These are phyloP conservation scores for Schwanniomyces occidentalis DNA, from an alignment of 805 yeast species.

Conservation along the genomic window DNA sequence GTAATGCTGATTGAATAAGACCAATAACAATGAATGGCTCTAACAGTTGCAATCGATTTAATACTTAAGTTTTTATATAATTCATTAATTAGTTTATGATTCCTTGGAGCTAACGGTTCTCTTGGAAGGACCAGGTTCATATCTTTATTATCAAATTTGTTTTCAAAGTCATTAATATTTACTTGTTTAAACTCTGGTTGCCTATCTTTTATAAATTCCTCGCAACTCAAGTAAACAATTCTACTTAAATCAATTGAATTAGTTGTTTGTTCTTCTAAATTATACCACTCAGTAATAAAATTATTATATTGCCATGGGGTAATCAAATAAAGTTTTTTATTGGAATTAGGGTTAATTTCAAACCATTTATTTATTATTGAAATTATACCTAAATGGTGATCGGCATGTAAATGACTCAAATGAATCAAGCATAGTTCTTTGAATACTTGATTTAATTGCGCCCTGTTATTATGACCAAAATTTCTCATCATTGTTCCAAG, in stretches of 20 bases:
- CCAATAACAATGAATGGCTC: constrained; percentile 83
- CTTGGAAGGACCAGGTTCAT: constrained; percentile 15
- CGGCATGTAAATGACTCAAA: constrained; percentile 93
- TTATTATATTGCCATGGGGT: constrained; percentile 73
- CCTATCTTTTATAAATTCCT: constrained; percentile 46
- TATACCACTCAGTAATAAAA: constrained; percentile 70
- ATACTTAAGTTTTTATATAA: constrained; percentile 48
- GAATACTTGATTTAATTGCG: constrained; percentile 42
- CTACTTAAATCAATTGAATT: constrained; percentile 35
- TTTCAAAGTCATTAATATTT: constrained; percentile 31
- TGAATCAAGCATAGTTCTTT: constrained; percentile 64
- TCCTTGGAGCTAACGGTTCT: constrained; percentile 25
- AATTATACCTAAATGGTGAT: constrained; percentile 87
- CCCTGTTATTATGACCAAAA: constrained; percentile 48
- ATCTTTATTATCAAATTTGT: constrained; percentile 26
- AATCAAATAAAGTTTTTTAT: constrained; percentile 52
- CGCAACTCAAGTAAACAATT: constrained; percentile 59
- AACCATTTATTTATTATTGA: constrained; percentile 73
- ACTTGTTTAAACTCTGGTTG: constrained; percentile 30
- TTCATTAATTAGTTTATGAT: constrained; percentile 24
- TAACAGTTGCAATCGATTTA: constrained; percentile 52
- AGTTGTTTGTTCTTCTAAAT: constrained; percentile 39
- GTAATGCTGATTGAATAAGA: constrained; percentile 65
- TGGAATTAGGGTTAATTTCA: constrained; percentile 29
- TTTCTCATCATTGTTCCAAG: constrained; percentile 68